These are phyloP conservation scores for Zymoseptoria brevis DNA, from an alignment of 2,329 filamentous ascomycete genomes.

Conservation along the genomic window DNA sequence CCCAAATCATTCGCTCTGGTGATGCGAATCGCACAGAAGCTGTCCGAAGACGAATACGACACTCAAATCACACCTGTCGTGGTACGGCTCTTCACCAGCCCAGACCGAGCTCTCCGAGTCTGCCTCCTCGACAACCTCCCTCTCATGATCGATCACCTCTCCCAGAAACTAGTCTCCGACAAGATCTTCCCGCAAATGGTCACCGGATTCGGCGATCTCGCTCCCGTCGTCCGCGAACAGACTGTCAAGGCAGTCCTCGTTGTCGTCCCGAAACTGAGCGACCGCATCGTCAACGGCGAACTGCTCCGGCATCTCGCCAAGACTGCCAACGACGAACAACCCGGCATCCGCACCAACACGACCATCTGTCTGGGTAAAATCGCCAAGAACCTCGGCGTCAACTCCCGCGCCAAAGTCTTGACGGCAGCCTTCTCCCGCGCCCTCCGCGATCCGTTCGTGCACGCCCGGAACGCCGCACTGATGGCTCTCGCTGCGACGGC, in stretches of 20 bases:
- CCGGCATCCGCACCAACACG: conserved; percentile 93
- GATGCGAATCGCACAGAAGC: conserved; percentile 81
- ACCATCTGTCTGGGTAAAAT: conserved; percentile 97
- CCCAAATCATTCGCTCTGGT: conserved; percentile 83
- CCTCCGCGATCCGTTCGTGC: conserved; percentile 86
- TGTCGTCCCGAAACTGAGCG: conserved; percentile 80
- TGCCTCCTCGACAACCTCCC: conserved; percentile 83
- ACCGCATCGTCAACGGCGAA: conserved; percentile 88
- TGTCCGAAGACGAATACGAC: conserved; percentile 86
- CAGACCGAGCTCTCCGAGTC: conserved; percentile 84
- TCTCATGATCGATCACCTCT: conserved; percentile 80
- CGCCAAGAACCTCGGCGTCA: conserved; percentile 71
- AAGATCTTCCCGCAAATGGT: conserved; percentile 96
- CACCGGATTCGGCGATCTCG: conserved; percentile 88
- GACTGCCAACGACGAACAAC: conserved; percentile 94
- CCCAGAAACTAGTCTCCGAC: conserved; percentile 85
- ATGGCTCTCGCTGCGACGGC: conserved; percentile 77
- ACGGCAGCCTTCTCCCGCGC: conserved; percentile 87
- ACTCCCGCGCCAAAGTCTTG: conserved; percentile 77
- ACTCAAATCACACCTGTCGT: conserved; percentile 75
- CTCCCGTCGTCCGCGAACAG: conserved; percentile 87
- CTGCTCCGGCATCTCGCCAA: conserved; percentile 84
- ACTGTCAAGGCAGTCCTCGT: conserved; percentile 89
- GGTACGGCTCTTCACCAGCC: conserved; percentile 78
- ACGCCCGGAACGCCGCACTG: conserved; percentile 82